These are phyloP conservation scores for Naganishia antarctica DNA, from an alignment of 768 basidiomycete genomes.

Conservation along the genomic window DNA sequence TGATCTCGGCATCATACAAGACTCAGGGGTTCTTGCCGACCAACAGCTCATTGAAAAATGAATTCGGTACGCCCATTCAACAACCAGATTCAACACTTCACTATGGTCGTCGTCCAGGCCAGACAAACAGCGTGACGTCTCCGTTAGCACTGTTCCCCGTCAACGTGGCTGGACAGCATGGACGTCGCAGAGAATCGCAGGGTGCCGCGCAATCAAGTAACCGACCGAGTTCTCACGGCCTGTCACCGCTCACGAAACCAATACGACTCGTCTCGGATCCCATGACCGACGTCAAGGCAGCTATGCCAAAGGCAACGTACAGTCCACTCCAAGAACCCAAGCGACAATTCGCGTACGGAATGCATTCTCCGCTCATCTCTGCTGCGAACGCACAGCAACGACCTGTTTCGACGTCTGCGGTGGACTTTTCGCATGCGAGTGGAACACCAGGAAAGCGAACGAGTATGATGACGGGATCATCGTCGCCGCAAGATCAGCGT, in stretches of 20 bases:
- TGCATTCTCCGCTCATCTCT: constrained; percentile 27
- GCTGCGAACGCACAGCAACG: constrained; percentile 19
- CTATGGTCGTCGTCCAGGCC: constrained; percentile 45
- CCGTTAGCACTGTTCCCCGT: constrained; percentile 43
- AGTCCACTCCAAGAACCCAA: constrained; percentile 19
- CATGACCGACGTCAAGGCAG: constrained; percentile 10
- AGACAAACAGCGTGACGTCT: constrained; percentile 43
- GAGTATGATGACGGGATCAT: neutral
- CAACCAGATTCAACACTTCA: constrained; percentile 43
- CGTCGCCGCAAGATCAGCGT: too few relatives aligned
- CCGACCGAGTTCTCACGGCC: constrained; percentile 7
- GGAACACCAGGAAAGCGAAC: constrained; percentile 2
- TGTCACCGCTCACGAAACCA: constrained; percentile 21
- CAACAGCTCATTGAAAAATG: constrained; percentile 13
- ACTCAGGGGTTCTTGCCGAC: constrained; percentile 8
- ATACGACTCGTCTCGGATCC: constrained; percentile 8
- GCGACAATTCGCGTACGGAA: constrained; percentile 25
- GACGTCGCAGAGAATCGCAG: constrained; percentile 14
- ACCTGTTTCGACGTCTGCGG: constrained; percentile 21
- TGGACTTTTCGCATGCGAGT: constrained; percentile 21
- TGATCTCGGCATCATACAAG: constrained; percentile 35
- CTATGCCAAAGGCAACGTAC: neutral
- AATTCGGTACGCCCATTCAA: constrained; percentile 20
- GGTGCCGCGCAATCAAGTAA: neutral
- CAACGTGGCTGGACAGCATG: neutral